These are phyloP conservation scores for Pyrenula massariospora DNA, from an alignment of 495 filamentous ascomycete species.

Conservation along the genomic window DNA sequence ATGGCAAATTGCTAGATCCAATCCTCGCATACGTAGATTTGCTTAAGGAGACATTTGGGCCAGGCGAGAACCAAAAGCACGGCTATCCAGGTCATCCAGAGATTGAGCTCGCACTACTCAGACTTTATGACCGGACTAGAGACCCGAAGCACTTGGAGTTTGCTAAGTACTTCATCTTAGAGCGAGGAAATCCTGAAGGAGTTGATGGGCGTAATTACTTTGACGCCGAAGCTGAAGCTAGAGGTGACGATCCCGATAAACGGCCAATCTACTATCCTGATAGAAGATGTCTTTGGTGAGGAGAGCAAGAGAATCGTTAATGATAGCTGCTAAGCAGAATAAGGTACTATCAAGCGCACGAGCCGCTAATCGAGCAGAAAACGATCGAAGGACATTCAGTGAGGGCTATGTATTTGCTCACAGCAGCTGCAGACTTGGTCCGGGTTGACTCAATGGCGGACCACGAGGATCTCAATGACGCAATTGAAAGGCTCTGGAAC, in stretches of 20 bases:
- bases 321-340: too few species aligned
- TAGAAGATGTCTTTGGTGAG: constrained; percentile 8
- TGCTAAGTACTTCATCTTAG: constrained; percentile 43
- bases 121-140: constrained; percentile 35
- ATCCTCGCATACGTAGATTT: constrained; percentile 42
- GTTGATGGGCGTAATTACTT: constrained; percentile 37
- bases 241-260: constrained; percentile 36
- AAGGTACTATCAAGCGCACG: constrained; percentile 45
- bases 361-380: constrained; percentile 39
- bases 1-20: constrained; percentile 35
- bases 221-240: constrained; percentile 33
- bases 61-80: constrained; percentile 32
- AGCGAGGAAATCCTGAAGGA: constrained; percentile 40
- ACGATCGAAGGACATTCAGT: constrained; percentile 48
- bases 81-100: constrained; percentile 52
- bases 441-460: constrained; percentile 16
- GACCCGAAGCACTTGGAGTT: constrained; percentile 34
- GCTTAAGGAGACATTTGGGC: constrained; percentile 36
- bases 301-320: neutral
- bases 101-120: constrained; percentile 45
- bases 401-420: constrained; percentile 44
- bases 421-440: constrained; percentile 24
- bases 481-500: constrained; percentile 36
- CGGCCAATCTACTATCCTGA: constrained; percentile 29
- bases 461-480: constrained; percentile 9